A percentile compares a stretch with the other conserved stretches of the same genome.
These are phyloP conservation scores for Babesia divergens DNA, from an alignment of 169 alveolate genomes.

Conservation along the genomic window DNA sequence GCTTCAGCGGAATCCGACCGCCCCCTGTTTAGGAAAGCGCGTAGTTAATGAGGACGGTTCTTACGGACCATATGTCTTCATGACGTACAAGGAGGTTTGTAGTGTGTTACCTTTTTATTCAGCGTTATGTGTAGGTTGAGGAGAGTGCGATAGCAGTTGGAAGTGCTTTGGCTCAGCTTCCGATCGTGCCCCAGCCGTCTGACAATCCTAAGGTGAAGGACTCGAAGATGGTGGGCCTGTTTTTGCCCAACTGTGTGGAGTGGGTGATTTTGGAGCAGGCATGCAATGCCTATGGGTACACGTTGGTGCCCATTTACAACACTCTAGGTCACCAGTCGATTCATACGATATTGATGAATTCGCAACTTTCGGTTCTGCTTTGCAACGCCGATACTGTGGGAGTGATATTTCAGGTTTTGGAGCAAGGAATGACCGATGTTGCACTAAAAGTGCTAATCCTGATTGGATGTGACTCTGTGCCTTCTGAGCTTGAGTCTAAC, in stretches of 20 bases:
- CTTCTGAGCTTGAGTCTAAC: slow-evolving; percentile 8
- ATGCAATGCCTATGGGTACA: slow-evolving; percentile 77
- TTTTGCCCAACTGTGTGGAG: slow-evolving; percentile 74
- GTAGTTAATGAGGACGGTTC: slow-evolving; percentile 31
- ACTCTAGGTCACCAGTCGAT: slow-evolving; percentile 77
- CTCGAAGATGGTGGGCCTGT: slow-evolving; percentile 61
- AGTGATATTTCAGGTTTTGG: slow-evolving; percentile 17
- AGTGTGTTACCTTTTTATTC: background rate
- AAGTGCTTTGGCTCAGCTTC: slow-evolving; percentile 40
- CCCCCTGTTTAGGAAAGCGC: slow-evolving; percentile 57
- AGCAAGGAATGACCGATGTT: slow-evolving; percentile 42
- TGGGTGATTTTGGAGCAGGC: slow-evolving; percentile 80
- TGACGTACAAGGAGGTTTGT: slow-evolving; percentile 49
- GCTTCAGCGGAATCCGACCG: slow-evolving; percentile 50
- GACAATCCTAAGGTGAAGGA: slow-evolving; percentile 4
- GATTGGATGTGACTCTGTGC: slow-evolving; percentile 18
- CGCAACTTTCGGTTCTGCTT: slow-evolving; percentile 47
- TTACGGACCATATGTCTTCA: slow-evolving; percentile 40
- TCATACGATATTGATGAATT: slow-evolving; percentile 62
- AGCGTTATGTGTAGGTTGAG: slow-evolving; percentile 18
- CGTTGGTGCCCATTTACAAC: slow-evolving; percentile 79
- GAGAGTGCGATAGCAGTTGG: slow-evolving; percentile 18
- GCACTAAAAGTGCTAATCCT: slow-evolving; percentile 20
- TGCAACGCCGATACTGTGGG: slow-evolving; percentile 50
- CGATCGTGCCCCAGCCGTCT: slow-evolving; percentile 21